Evolutionary conservation across 176 grass and related monocot genomes (phyloP), one percentile per base, ranked within the genome.

Genomic region (Alopecurus myosuroides): DNA sequence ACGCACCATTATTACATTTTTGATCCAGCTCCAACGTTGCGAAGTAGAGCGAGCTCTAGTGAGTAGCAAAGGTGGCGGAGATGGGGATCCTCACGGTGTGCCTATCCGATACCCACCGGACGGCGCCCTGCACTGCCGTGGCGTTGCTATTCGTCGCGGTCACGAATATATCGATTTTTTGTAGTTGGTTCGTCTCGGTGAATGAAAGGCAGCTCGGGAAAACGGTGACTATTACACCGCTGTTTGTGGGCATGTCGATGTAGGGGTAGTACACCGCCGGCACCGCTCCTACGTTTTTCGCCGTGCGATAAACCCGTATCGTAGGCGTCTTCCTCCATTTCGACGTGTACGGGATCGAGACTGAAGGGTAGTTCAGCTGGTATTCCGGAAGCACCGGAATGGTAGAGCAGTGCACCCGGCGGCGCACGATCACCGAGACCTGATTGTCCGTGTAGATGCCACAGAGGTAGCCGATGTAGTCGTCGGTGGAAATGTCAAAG

Each of bases 81-180:
- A 74, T 74, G 44, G 44, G 71, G 26, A 29, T 74, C 71, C 71
- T 49, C 44, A 74, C 71, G 17, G 44, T 74, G 71, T 74, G 71
- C 71, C 25, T 49, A 0, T 31, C 71, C 1, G 71, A 74, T 44
- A 74, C 71, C 71, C 71, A 74, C 7, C 42, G 42, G 25, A 74
- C 6, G 7, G 70, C 26, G 15, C 70, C 70, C 15, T 74, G 70
- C 70, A 49, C 25, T 8, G 26, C 70, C 42, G 26, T 30, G 70
- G 25, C 25, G 15, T 15, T 30, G 42, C 25, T 19, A 6, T 74
- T 74, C 0, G 7, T 19, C 70, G 42, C 4, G 15, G 1, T 11
- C 71, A 74, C 9, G 44, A 31, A 11, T 6, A 74, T 11, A 4
- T 29, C 0, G 17, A 74, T 50, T 2, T 29, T 48, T 1, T 50